Percentiles rank a stretch among this genome's conserved stretches.
These are phyloP conservation scores for Penicillium aurantiogriseum DNA, from an alignment of 2,329 filamentous ascomycete species.

Conservation along the genomic window DNA sequence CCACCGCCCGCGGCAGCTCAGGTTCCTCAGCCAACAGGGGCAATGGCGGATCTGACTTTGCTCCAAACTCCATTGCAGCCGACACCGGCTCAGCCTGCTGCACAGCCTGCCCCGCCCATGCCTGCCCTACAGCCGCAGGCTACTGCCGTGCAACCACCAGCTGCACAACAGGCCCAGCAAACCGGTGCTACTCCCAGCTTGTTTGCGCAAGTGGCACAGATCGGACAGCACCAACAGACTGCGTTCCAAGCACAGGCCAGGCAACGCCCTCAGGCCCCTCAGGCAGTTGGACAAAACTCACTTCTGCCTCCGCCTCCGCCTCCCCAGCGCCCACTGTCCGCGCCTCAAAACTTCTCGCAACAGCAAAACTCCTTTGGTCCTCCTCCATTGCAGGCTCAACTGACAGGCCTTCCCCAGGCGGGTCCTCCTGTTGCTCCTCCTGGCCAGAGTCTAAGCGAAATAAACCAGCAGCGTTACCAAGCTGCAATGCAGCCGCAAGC, in stretches of 20 bases:
- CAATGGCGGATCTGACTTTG: constrained; percentile 68
- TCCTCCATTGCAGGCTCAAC: constrained; percentile 75
- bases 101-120: constrained; percentile 41
- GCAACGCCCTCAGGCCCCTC: constrained; percentile 70
- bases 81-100: constrained; percentile 45
- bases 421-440: constrained; percentile 62
- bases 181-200: constrained; percentile 50
- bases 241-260: constrained; percentile 48
- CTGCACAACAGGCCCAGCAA: constrained; percentile 40
- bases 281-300: constrained; percentile 58
- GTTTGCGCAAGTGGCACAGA: constrained; percentile 49
- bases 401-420: constrained; percentile 68
- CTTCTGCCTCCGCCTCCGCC: constrained; percentile 78
- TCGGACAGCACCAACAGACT: constrained; percentile 31
- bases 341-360: constrained; percentile 73
- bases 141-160: constrained; percentile 37
- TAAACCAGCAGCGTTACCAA: constrained; percentile 65
- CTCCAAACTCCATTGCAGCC: constrained; percentile 60
- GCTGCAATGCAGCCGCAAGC: constrained; percentile 60
- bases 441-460: constrained; percentile 73
- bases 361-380: constrained; percentile 70
- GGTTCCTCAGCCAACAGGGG: constrained; percentile 58
- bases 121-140: constrained; percentile 46
- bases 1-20: constrained; percentile 34
- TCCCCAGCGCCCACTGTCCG: constrained; percentile 78